Evolutionary conservation across 2,329 filamentous ascomycete genomes (phyloP).

Genomic region (Aureobasidium sp.): DNA sequence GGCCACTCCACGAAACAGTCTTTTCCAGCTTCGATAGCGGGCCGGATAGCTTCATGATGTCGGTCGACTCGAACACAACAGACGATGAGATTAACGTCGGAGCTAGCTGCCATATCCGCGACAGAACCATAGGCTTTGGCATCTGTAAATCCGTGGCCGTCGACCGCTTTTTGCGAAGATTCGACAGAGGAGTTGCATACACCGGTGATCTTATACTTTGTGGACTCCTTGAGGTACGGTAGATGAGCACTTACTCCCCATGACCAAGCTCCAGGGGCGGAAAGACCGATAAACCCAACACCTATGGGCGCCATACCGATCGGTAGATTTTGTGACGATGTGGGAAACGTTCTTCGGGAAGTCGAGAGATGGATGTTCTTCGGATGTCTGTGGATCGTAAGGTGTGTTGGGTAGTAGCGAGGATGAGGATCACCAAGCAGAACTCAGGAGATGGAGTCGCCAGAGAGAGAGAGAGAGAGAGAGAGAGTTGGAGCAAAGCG

Average conservation of each 20-base stretch:
- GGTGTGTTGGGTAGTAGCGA: too few species aligned
- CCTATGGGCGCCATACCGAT: slow-evolving; percentile 47
- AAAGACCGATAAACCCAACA: slow-evolving; percentile 66
- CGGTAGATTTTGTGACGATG: too few species aligned
- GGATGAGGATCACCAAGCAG: too few species aligned
- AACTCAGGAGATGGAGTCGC: too few species aligned
- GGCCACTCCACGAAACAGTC: slow-evolving; percentile 59
- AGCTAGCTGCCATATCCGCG: slow-evolving; percentile 48
- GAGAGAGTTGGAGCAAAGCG: too few species aligned
- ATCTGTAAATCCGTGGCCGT: slow-evolving; percentile 40
- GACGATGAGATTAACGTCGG: slow-evolving; percentile 55
- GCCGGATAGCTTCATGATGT: slow-evolving; percentile 47
- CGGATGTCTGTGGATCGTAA: too few species aligned
- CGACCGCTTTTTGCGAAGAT: slow-evolving; percentile 47
- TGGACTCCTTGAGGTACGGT: slow-evolving; percentile 59
- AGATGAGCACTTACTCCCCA: slow-evolving; percentile 66
- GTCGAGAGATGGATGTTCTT: too few species aligned
- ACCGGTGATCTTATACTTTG: slow-evolving; percentile 54
- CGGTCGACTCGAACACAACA: slow-evolving; percentile 48
- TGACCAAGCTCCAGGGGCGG: slow-evolving; percentile 43
- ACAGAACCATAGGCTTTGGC: slow-evolving; percentile 51
- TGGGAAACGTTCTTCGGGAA: too few species aligned
- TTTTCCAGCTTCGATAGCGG: slow-evolving; percentile 51
- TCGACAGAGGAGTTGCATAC: slow-evolving; percentile 55
- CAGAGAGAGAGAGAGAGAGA: too few species aligned